Conservation (phyloP, 768 basidiomycete species). For the Panaeolus cyanescens region DNA sequence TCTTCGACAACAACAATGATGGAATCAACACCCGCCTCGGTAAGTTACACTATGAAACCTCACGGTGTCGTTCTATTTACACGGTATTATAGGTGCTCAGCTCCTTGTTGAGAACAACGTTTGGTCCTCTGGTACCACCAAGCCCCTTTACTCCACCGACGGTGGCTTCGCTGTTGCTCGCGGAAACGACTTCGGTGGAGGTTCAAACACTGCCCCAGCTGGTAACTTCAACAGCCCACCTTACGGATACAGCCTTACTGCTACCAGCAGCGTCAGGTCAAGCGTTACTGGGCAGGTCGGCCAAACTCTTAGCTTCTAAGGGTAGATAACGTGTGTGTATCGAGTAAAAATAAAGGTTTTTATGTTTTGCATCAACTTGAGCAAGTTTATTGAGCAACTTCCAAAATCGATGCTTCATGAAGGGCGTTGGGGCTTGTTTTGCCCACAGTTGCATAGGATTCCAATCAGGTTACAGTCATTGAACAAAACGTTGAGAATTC, state of each 20-base stretch:
- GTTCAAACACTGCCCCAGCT: conserved; percentile 27
- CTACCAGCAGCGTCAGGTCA: conserved; percentile 20
- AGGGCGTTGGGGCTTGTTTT: no score
- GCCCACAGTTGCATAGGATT: no score
- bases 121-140: conserved; percentile 36
- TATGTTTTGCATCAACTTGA: not conserved
- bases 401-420: no score
- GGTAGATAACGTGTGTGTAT: not conserved
- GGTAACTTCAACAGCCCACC: conserved; percentile 30
- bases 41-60: conserved; percentile 9
- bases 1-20: conserved; percentile 43
- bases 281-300: conserved; percentile 27
- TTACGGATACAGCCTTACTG: conserved; percentile 25
- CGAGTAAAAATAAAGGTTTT: not conserved
- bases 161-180: conserved; percentile 40
- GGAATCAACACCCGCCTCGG: conserved; percentile 46
- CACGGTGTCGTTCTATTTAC: not conserved
- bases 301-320: conserved; percentile 27
- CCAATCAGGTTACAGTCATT: no score
- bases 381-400: not conserved
- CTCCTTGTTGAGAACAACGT: conserved; percentile 51
- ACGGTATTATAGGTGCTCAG: conserved; percentile 34
- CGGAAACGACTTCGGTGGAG: conserved; percentile 28
- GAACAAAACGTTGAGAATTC: no score
- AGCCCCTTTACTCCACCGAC: conserved; percentile 43